Evolutionary conservation across 768 basidiomycete genomes (phyloP), one percentile per base, ranked within the genome.

Genomic region (Podaxis mareebaensis): DNA sequence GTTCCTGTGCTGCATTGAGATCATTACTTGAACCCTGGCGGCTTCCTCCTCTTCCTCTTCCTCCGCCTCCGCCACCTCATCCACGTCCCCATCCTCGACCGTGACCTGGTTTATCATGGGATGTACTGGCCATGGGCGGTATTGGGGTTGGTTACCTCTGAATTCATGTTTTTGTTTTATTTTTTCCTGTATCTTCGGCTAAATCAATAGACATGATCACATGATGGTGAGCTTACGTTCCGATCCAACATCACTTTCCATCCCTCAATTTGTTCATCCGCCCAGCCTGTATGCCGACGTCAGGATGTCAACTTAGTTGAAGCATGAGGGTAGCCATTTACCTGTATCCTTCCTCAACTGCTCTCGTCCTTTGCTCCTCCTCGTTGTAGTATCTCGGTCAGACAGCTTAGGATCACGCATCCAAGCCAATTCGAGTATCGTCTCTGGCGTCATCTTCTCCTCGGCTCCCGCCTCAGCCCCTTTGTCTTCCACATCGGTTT

Each of bases 201-300:
- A 22, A 26, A 12, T 33, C 17, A 48, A 22, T 44, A 3, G 28
- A 17, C 13, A 22, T 38, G 12, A 30, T 48, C 0, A 30, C 28
- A 7, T 10, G 22, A 39, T 13, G 13, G 15, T 1, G 36, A 40
- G 79, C 91, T 65, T 69, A 96, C 95, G 69, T 95, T 89, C 67
- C 90, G 78, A 62, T 97, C 96, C 63, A 97, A 73, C 90, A 96
- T 93, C 60, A 92, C 87, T 61, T 61, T 84, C 95, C 95, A 97
- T 0, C 95, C 95, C 73, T 97, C 95, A 28, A 97, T 87, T 70
- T 96, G 95, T 67, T 90, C 90, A 69, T 97, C 87, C 11, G 72
- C 78, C 87, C 89, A 91, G 11, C 89, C 90, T 89, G 58, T 26
- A 6, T 10, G 5, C 40, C 38, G 30, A 52, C 24, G 42, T 24